A percentile compares a stretch with the other conserved stretches of the same genome.
Evolutionary conservation across 2,329 filamentous ascomycete genomes (phyloP).

Genomic region (Alternaria novae-zelandiae): DNA sequence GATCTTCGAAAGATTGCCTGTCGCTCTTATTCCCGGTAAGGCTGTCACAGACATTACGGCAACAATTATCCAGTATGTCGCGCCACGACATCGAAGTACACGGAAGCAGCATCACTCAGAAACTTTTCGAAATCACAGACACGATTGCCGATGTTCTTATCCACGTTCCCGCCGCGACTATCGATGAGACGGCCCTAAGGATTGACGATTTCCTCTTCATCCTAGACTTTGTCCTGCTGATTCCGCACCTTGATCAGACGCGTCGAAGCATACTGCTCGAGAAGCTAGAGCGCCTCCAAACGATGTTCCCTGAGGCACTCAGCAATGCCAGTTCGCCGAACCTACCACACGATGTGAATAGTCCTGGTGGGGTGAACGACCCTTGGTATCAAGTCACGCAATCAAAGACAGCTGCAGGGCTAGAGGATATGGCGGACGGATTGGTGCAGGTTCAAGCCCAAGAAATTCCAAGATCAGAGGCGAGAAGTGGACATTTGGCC

Average conservation of each 20-base stretch:
- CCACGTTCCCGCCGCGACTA: slow-evolving; percentile 56
- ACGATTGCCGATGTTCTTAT: slow-evolving; percentile 65
- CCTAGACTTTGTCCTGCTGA: slow-evolving; percentile 58
- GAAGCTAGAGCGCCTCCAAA: slow-evolving; percentile 49
- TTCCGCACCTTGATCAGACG: slow-evolving; percentile 56
- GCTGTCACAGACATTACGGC: slow-evolving; percentile 53
- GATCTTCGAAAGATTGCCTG: slow-evolving; percentile 46
- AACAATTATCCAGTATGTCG: slow-evolving; percentile 52
- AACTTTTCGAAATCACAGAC: slow-evolving; percentile 66
- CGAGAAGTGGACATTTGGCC: slow-evolving; percentile 28
- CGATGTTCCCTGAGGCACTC: slow-evolving; percentile 44
- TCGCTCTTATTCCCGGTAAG: slow-evolving; percentile 55
- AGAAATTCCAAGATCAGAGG: slow-evolving; percentile 17
- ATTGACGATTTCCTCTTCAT: slow-evolving; percentile 63
- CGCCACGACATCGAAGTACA: slow-evolving; percentile 60
- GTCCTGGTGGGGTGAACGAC: slow-evolving; percentile 31
- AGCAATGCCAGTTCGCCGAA: slow-evolving; percentile 42
- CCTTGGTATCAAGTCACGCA: slow-evolving; percentile 46
- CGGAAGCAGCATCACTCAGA: slow-evolving; percentile 63
- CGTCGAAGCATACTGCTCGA: slow-evolving; percentile 54
- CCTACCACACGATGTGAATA: slow-evolving; percentile 37
- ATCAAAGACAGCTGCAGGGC: slow-evolving; percentile 39
- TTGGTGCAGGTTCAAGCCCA: slow-evolving; percentile 12
- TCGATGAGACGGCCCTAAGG: slow-evolving; percentile 55
- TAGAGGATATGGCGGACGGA: slow-evolving; percentile 29